These are phyloP conservation scores for Naganishia vaughanmartiniae DNA, from an alignment of 768 basidiomycete genomes.

Conservation along the genomic window DNA sequence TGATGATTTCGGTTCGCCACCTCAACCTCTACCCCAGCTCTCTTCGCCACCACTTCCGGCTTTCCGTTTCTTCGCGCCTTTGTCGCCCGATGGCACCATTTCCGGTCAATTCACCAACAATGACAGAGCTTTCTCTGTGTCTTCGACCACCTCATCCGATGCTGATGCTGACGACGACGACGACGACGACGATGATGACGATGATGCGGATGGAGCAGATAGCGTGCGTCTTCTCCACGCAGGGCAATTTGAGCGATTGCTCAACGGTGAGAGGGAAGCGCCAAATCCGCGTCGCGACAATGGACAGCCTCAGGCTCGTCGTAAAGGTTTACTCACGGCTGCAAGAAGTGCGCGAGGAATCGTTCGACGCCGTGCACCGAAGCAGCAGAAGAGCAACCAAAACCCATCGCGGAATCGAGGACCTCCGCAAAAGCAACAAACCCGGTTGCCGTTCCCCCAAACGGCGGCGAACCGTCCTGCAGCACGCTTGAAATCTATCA, in stretches of 20 bases:
- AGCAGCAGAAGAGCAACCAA: neutral
- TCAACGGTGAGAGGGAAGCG: conserved; percentile 10
- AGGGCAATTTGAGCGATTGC: conserved; percentile 23
- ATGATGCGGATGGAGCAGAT: conserved; percentile 12
- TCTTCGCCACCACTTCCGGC: neutral
- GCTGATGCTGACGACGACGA: neutral
- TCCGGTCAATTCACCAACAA: neutral
- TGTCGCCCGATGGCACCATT: neutral
- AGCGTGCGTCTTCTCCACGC: conserved; percentile 9
- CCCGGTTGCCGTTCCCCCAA: conserved; percentile 3
- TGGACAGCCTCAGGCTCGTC: neutral
- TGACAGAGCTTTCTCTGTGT: neutral
- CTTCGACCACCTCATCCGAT: neutral
- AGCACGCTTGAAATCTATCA: neutral
- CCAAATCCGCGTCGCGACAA: neutral
- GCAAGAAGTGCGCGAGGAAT: conserved; percentile 2
- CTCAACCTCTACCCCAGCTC: neutral
- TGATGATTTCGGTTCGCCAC: neutral
- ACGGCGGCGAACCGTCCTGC: neutral
- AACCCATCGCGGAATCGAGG: neutral
- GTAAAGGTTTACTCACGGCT: neutral
- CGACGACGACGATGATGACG: conserved; percentile 1
- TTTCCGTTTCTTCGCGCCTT: neutral
- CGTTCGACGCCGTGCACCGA: neutral
- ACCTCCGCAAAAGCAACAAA: conserved; percentile 1